A percentile compares a stretch with the other conserved stretches of the same genome.
phyloP scores from a whole-genome alignment of 306 rosid genomes.

The Arachis hypogaea region DNA sequence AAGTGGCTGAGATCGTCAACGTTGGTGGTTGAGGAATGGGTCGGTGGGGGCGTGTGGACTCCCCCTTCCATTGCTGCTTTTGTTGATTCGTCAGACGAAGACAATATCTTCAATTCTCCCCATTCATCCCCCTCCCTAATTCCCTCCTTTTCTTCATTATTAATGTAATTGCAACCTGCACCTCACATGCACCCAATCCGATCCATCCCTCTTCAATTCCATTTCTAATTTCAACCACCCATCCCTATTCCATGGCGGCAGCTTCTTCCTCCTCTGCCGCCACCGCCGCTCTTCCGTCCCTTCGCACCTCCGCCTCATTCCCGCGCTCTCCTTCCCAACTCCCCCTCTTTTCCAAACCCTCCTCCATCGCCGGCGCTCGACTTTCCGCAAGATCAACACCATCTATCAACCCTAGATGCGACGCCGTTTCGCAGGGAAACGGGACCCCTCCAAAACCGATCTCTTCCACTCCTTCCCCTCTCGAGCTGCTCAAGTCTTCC shows the following conservation, averaged over 20 bases:
- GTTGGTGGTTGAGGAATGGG: conserved; percentile 31
- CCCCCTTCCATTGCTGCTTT: not conserved
- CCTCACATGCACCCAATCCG: not conserved
- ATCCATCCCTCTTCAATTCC: not conserved
- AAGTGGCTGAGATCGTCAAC: not conserved
- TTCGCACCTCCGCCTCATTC: conserved; percentile 8
- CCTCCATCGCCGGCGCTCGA: not conserved
- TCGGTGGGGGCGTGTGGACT: conserved; percentile 40
- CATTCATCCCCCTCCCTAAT: not conserved
- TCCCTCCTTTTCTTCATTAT: not conserved
- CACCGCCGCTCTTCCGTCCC: conserved; percentile 17
- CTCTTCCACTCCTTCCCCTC: conserved; percentile 35
- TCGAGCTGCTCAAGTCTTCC: conserved; percentile 43
- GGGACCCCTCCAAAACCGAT: conserved; percentile 16
- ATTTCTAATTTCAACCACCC: not conserved
- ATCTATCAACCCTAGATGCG: conserved; percentile 22
- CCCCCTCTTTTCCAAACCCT: not conserved
- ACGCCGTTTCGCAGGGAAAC: conserved; percentile 19
- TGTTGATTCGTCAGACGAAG: not conserved
- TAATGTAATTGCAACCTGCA: no score
- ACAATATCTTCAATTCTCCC: not conserved
- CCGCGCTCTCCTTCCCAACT: conserved; percentile 22
- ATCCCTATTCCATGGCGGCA: conserved; percentile 37
- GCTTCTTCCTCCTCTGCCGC: conserved; percentile 28
- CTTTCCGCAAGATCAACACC: not conserved